Evolutionary conservation across 2,329 filamentous ascomycete genomes (phyloP).

Genomic region (Dactylonectria estremocensis): DNA sequence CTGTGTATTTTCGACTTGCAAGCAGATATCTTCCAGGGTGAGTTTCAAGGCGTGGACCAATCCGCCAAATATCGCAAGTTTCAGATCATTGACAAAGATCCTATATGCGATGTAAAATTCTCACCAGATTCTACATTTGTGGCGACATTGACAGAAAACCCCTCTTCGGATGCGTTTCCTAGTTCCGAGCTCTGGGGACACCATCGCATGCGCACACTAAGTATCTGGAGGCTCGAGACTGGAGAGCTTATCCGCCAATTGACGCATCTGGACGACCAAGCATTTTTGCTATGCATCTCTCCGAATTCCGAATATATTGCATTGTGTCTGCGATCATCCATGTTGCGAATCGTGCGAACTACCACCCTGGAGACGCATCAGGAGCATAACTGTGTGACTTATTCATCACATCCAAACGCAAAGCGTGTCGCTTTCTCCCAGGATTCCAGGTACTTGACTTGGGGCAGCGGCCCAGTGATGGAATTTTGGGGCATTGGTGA

Average conservation of each 20-base stretch:
- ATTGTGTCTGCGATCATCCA: background rate
- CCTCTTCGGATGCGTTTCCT: too few species aligned
- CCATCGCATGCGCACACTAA: background rate
- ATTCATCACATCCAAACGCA: too few species aligned
- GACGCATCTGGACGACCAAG: background rate
- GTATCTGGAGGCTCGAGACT: background rate
- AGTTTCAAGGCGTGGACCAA: background rate
- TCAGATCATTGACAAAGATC: too few species aligned
- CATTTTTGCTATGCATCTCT: background rate
- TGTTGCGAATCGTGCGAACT: background rate
- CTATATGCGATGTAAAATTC: background rate
- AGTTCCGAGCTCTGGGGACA: too few species aligned
- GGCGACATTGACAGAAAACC: background rate
- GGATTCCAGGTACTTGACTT: background rate
- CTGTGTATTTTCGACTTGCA: background rate
- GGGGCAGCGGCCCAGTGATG: background rate
- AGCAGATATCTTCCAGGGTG: background rate
- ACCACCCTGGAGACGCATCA: background rate
- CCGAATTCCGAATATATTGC: background rate
- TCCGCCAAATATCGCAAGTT: background rate
- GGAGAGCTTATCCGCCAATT: background rate
- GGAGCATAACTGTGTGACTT: too few species aligned
- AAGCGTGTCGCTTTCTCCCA: background rate
- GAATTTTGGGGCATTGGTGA: background rate
- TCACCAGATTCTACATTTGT: constrained; percentile 7